Conservation (phyloP, 176 grass and related monocot genomes). For the Dactylis glomerata region DNA sequence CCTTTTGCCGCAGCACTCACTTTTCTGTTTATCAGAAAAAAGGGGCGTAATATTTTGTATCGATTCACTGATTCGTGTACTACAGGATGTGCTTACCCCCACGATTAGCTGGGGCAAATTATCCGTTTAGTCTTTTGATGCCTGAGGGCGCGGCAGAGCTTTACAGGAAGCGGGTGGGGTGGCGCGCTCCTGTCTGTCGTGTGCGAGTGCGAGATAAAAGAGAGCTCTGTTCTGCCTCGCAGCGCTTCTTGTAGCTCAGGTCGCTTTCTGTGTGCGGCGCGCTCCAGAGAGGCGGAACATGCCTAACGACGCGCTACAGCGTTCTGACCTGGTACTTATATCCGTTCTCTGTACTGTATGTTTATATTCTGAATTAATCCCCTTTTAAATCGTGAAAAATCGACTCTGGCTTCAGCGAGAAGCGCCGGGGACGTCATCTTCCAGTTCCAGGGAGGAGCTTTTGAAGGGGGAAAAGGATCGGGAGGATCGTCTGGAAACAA, state of each 20-base stretch:
- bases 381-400: not conserved
- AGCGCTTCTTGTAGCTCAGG: conserved; percentile 1
- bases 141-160: conserved; percentile 17
- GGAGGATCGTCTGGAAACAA: not conserved
- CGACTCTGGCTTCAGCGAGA: not conserved
- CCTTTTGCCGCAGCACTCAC: not conserved
- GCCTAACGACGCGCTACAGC: not conserved
- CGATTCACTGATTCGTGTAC: not conserved
- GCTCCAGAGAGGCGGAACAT: not conserved
- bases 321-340: not conserved
- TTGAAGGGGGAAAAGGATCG: not conserved
- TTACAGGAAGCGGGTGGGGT: conserved; percentile 16
- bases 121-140: conserved; percentile 9
- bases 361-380: not conserved
- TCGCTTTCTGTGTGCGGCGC: conserved; percentile 78
- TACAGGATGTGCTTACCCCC: not conserved
- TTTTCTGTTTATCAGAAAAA: not conserved
- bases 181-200: not conserved
- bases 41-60: not conserved
- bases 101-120: conserved; percentile 19
- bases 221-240: not conserved
- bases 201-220: not conserved
- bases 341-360: not conserved
- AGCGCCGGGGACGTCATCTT: not conserved
- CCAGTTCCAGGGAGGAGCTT: not conserved